phyloP scores from a whole-genome alignment of 352 stramenopile genomes.

The Aphanomyces stellatus region DNA sequence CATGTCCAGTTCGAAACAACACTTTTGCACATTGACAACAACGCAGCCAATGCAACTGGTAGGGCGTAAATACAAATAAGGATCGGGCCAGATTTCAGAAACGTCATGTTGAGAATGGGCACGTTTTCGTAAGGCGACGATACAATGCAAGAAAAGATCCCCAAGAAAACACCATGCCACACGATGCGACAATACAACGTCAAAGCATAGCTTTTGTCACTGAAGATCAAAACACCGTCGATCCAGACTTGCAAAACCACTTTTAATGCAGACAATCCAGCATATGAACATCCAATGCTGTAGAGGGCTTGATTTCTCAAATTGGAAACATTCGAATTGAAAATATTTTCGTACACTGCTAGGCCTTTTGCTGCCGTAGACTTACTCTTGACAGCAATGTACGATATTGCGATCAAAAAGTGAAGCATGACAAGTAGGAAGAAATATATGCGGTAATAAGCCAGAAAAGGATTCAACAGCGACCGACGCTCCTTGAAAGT shows the following conservation, averaged over 20 bases:
- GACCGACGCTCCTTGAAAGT: slow-evolving; percentile 83
- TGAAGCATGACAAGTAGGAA: slow-evolving; percentile 73
- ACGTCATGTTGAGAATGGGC: slow-evolving; percentile 37
- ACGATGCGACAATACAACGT: slow-evolving; percentile 62
- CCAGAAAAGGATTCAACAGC: slow-evolving; percentile 74
- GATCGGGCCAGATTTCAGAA: slow-evolving; percentile 49
- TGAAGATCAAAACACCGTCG: slow-evolving; percentile 66
- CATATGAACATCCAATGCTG: slow-evolving; percentile 55
- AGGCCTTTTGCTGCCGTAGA: slow-evolving; percentile 36
- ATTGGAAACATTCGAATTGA: slow-evolving; percentile 38
- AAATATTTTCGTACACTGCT: slow-evolving; percentile 56
- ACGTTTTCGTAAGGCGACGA: slow-evolving; percentile 53
- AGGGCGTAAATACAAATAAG: slow-evolving; percentile 56
- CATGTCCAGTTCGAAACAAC: slow-evolving; percentile 51
- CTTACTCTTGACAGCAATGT: slow-evolving; percentile 60
- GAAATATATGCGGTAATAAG: slow-evolving; percentile 78
- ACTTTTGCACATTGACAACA: slow-evolving; percentile 41
- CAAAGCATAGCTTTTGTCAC: slow-evolving; percentile 36
- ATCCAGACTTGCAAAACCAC: slow-evolving; percentile 80
- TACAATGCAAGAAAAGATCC: slow-evolving; percentile 62
- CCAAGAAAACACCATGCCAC: slow-evolving; percentile 78
- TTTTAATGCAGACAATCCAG: slow-evolving; percentile 48
- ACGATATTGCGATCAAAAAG: slow-evolving; percentile 63
- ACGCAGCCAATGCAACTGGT: slow-evolving; percentile 38
- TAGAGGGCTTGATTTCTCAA: slow-evolving; percentile 62